phyloP scores from a whole-genome alignment of 805 yeast genomes.

The Candida sonorensis region DNA sequence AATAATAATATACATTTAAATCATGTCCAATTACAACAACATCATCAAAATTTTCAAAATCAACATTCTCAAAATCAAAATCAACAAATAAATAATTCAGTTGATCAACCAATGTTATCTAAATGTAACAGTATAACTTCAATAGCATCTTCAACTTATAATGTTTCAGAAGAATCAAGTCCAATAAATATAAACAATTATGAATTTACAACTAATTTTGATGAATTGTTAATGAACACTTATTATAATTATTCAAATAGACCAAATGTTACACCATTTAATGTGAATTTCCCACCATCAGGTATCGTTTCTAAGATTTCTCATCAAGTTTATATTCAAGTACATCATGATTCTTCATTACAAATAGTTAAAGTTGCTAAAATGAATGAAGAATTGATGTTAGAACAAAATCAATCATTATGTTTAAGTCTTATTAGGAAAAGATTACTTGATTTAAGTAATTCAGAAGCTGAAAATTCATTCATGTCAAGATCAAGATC shows the following conservation, averaged over 20 bases:
- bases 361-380: slow-evolving; percentile 20
- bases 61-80: no score
- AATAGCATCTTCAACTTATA: slow-evolving; percentile 14
- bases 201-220: slow-evolving; percentile 33
- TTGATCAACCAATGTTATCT: slow-evolving; percentile 5
- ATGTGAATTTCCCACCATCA: slow-evolving; percentile 57
- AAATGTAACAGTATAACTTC: slow-evolving; percentile 21
- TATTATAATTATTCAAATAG: slow-evolving; percentile 44
- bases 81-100: no score
- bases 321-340: slow-evolving; percentile 38
- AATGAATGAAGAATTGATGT: slow-evolving; percentile 23
- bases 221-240: slow-evolving; percentile 36
- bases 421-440: slow-evolving; percentile 26
- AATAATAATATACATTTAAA: no score
- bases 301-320: slow-evolving; percentile 59
- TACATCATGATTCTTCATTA: slow-evolving; percentile 12
- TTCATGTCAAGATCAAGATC: slow-evolving; percentile 23
- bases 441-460: slow-evolving; percentile 27
- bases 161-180: slow-evolving; percentile 8
- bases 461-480: slow-evolving; percentile 12
- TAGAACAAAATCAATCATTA: slow-evolving; percentile 16
- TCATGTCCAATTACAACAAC: slow-evolving; percentile 12
- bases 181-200: slow-evolving; percentile 19
- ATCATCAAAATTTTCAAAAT: no score
- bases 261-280: slow-evolving; percentile 66